A percentile compares a stretch with the other conserved stretches of the same genome.
phyloP scores from a whole-genome alignment of 495 filamentous ascomycete genomes.

The Pyrenula aspistea region DNA sequence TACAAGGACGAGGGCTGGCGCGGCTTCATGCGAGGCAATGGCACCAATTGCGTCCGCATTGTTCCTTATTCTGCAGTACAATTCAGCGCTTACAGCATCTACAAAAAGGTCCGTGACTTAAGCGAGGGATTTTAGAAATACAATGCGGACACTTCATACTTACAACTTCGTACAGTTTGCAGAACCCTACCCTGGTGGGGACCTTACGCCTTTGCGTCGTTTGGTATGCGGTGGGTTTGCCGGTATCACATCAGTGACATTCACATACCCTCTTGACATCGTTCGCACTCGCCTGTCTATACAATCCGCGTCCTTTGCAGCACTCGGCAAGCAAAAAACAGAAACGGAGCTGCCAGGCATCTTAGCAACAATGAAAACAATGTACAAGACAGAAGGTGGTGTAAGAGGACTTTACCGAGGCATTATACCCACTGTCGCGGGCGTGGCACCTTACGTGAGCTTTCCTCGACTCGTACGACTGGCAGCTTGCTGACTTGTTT shows the following conservation, averaged over 20 bases:
- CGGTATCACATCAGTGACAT: constrained; percentile 83
- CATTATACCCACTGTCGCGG: constrained; percentile 85
- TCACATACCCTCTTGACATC: constrained; percentile 82
- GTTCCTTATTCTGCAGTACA: constrained; percentile 97
- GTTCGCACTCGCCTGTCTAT: constrained; percentile 92
- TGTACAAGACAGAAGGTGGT: constrained; percentile 89
- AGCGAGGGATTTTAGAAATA: background rate
- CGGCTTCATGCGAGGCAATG: constrained; percentile 94
- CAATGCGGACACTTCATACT: constrained; percentile 3
- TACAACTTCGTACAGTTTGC: constrained; percentile 43
- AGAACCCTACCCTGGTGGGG: constrained; percentile 55
- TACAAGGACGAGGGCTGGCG: constrained; percentile 92
- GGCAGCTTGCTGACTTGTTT: background rate
- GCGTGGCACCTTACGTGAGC: constrained; percentile 88
- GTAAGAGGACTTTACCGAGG: constrained; percentile 76
- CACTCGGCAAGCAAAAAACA: constrained; percentile 37
- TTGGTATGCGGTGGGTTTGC: constrained; percentile 78
- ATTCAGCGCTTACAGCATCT: constrained; percentile 95
- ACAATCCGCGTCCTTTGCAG: constrained; percentile 85
- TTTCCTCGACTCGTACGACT: background rate
- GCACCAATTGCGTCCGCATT: constrained; percentile 95
- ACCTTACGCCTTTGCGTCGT: constrained; percentile 55
- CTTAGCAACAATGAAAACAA: constrained; percentile 69
- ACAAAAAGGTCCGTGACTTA: constrained; percentile 63
- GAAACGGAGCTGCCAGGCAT: constrained; percentile 73